phyloP scores from a whole-genome alignment of 768 basidiomycete genomes.

The Gloeophyllum trabeum region DNA sequence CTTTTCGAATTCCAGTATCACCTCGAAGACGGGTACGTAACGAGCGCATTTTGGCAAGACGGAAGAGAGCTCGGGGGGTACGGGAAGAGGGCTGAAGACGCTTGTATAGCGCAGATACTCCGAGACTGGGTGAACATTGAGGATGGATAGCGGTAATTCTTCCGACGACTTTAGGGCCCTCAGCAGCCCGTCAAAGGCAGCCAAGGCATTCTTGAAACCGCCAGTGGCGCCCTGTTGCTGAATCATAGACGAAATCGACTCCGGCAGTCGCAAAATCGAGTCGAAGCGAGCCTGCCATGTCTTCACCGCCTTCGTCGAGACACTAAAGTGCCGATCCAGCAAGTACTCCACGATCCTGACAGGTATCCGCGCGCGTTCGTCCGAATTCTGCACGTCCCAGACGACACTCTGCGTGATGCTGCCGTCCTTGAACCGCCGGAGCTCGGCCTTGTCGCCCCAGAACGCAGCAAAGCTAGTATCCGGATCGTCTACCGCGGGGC shows the following conservation, averaged over 20 bases:
- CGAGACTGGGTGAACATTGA: slow-evolving; percentile 66
- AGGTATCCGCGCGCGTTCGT: slow-evolving; percentile 75
- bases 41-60: slow-evolving; percentile 47
- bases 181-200: slow-evolving; percentile 72
- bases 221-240: slow-evolving; percentile 23
- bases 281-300: slow-evolving; percentile 55
- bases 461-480: slow-evolving; percentile 63
- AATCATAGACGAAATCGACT: slow-evolving; percentile 32
- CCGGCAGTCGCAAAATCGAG: slow-evolving; percentile 44
- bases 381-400: slow-evolving; percentile 78
- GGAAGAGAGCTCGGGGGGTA: slow-evolving; percentile 40
- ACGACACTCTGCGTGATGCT: slow-evolving; percentile 90
- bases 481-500: slow-evolving; percentile 63
- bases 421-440: slow-evolving; percentile 94
- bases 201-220: slow-evolving; percentile 65
- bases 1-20: slow-evolving; percentile 84
- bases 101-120: slow-evolving; percentile 75
- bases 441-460: slow-evolving; percentile 89
- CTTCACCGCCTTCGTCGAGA: slow-evolving; percentile 37
- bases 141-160: slow-evolving; percentile 64
- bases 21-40: slow-evolving; percentile 58
- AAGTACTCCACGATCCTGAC: slow-evolving; percentile 64
- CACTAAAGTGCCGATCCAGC: slow-evolving; percentile 65
- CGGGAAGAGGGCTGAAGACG: slow-evolving; percentile 68
- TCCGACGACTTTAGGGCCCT: slow-evolving; percentile 66